phyloP scores from a whole-genome alignment of 2,329 filamentous ascomycete genomes.

The Ophiostoma ulmi region DNA sequence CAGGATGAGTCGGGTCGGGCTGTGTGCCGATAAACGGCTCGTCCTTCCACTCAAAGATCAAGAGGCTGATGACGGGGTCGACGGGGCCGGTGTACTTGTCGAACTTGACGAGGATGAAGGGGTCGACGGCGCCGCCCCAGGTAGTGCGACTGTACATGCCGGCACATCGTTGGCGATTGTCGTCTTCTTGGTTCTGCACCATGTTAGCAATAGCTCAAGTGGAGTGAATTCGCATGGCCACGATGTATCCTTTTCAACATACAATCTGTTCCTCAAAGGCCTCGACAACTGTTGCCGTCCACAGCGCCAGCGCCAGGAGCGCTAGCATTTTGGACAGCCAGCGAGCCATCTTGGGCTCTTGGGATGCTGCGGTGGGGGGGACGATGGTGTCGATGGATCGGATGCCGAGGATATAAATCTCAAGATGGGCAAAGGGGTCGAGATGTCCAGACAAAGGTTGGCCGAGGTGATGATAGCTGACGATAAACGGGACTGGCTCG shows the following conservation, averaged over 20 bases:
- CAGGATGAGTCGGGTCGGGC: constrained; percentile 42
- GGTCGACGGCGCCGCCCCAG: constrained; percentile 84
- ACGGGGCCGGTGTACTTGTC: constrained; percentile 53
- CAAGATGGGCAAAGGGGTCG: not conserved
- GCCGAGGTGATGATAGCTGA: not conserved
- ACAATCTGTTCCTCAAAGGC: constrained; percentile 58
- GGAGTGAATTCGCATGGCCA: not conserved
- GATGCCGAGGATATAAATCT: not conserved
- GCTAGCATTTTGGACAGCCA: constrained; percentile 45
- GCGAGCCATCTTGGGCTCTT: constrained; percentile 46
- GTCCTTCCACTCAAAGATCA: constrained; percentile 94
- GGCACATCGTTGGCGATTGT: constrained; percentile 74
- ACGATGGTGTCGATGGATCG: not conserved
- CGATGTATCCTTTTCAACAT: constrained; percentile 28
- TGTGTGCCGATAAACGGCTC: constrained; percentile 69
- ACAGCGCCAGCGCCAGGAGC: constrained; percentile 50
- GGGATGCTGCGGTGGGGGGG: not conserved
- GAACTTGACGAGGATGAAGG: constrained; percentile 84
- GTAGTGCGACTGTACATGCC: constrained; percentile 90
- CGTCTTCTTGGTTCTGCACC: constrained; percentile 64
- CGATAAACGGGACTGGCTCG: not conserved
- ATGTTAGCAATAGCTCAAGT: constrained; percentile 14
- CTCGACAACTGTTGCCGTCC: constrained; percentile 40
- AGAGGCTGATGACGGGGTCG: constrained; percentile 73
- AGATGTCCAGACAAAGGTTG: not conserved